Evolutionary conservation across 805 yeast genomes (phyloP).

Genomic region (Isabelozyma gotoi): DNA sequence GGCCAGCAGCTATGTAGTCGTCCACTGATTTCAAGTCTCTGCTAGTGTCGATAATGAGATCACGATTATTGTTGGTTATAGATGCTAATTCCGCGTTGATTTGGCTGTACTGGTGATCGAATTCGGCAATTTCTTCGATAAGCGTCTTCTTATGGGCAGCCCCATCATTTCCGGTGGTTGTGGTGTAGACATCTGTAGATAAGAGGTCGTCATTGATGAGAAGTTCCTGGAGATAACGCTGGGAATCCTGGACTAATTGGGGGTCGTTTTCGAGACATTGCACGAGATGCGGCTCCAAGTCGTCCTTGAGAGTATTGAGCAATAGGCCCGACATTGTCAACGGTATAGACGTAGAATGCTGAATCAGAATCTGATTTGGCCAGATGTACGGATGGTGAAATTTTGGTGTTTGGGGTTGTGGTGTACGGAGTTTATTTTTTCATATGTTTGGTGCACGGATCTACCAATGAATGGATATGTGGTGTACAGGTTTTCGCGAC

Average conservation of each 20-base stretch:
- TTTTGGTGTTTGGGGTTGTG: no score
- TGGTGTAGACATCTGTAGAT: constrained; percentile 43
- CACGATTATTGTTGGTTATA: constrained; percentile 40
- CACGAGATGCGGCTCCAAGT: constrained; percentile 17
- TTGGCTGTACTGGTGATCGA: constrained; percentile 54
- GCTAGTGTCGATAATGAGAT: constrained; percentile 43
- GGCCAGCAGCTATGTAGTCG: constrained; percentile 12
- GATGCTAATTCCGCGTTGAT: constrained; percentile 47
- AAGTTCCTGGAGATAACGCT: constrained; percentile 36
- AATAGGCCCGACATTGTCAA: constrained; percentile 35
- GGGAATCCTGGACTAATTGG: constrained; percentile 17
- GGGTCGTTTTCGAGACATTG: constrained; percentile 17
- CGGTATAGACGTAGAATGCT: background rate
- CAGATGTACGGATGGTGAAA: no score
- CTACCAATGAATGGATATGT: no score
- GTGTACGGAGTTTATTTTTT: background rate
- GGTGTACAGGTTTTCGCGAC: no score
- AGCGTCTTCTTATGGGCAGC: constrained; percentile 35
- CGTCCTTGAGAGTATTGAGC: constrained; percentile 28
- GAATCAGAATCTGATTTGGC: no score
- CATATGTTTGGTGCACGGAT: background rate
- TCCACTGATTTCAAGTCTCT: constrained; percentile 33
- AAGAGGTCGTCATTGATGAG: constrained; percentile 49
- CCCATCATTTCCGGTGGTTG: constrained; percentile 25
- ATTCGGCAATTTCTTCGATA: constrained; percentile 72